Evolutionary conservation across 2,329 filamentous ascomycete genomes (phyloP).

Genomic region (Blumeria graminis): DNA sequence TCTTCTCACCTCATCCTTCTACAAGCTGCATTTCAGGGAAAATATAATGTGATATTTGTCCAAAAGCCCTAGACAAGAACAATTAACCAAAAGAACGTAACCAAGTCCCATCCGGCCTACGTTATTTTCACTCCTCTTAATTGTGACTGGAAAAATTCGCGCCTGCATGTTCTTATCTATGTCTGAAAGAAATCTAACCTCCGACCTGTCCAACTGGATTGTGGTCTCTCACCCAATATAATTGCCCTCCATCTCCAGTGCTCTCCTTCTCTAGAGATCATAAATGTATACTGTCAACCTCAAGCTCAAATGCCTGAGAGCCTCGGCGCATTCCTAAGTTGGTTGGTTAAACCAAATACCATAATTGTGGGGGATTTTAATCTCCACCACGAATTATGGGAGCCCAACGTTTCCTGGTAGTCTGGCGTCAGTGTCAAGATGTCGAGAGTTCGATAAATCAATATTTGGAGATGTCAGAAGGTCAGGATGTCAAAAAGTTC

Average conservation of each 20-base stretch:
- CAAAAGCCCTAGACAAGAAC: background rate
- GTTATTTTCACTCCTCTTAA: background rate
- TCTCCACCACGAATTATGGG: too few relatives aligned
- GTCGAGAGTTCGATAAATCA: too few relatives aligned
- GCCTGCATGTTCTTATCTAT: background rate
- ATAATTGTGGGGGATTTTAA: background rate
- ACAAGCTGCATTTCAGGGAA: background rate
- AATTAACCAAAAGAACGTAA: too few relatives aligned
- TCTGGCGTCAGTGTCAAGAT: too few relatives aligned
- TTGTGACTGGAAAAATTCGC: background rate
- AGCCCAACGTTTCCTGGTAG: background rate
- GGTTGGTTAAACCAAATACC: background rate
- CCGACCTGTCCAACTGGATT: background rate
- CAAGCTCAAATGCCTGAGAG: background rate
- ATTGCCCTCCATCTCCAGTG: background rate
- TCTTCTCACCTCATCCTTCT: background rate
- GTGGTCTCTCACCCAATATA: background rate
- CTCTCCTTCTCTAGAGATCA: background rate
- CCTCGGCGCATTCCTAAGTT: background rate
- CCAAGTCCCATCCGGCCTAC: background rate
- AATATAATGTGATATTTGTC: background rate
- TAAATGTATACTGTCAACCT: background rate
- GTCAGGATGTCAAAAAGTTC: too few relatives aligned
- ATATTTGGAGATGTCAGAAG: too few relatives aligned
- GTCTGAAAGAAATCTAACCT: background rate